Evolutionary conservation across 2,329 filamentous ascomycete genomes (phyloP).

Genomic region (Didymella arachidicola): DNA sequence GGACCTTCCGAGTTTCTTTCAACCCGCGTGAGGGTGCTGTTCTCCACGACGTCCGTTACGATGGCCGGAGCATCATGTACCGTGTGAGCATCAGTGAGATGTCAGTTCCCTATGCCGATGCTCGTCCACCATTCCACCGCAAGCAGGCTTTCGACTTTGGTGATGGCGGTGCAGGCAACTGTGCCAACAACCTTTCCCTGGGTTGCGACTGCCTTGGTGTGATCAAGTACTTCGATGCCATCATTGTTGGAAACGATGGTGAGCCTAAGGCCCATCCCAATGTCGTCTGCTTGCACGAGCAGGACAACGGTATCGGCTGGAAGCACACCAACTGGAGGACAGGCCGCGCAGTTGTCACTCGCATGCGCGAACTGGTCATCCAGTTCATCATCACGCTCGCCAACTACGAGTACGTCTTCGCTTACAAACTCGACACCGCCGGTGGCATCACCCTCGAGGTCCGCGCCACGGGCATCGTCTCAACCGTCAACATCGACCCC

Average conservation of each 20-base stretch:
- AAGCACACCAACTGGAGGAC: slow-evolving; percentile 76
- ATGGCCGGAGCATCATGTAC: slow-evolving; percentile 70
- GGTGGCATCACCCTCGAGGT: slow-evolving; percentile 69
- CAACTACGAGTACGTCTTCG: slow-evolving; percentile 76
- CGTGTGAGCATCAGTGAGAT: slow-evolving; percentile 73
- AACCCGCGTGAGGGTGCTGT: slow-evolving; percentile 66
- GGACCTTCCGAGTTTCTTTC: slow-evolving; percentile 52
- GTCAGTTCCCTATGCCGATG: slow-evolving; percentile 72
- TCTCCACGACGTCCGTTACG: slow-evolving; percentile 75
- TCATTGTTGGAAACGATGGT: slow-evolving; percentile 63
- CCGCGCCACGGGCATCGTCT: slow-evolving; percentile 72
- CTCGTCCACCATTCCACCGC: slow-evolving; percentile 68
- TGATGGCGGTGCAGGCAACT: slow-evolving; percentile 71
- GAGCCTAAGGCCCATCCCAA: slow-evolving; percentile 64
- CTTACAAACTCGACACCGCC: slow-evolving; percentile 69
- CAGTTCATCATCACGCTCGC: slow-evolving; percentile 73
- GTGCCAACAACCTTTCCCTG: slow-evolving; percentile 71
- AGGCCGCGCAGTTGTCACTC: slow-evolving; percentile 66
- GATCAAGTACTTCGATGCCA: slow-evolving; percentile 70
- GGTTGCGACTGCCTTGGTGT: slow-evolving; percentile 74
- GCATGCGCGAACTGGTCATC: slow-evolving; percentile 69
- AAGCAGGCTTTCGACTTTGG: slow-evolving; percentile 79
- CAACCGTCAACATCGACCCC: slow-evolving; percentile 66
- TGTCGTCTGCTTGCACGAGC: slow-evolving; percentile 73
- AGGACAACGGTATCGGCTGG: slow-evolving; percentile 73